phyloP scores from a whole-genome alignment of 2,329 filamentous ascomycete species.

The Hymenoscyphus albidus region DNA sequence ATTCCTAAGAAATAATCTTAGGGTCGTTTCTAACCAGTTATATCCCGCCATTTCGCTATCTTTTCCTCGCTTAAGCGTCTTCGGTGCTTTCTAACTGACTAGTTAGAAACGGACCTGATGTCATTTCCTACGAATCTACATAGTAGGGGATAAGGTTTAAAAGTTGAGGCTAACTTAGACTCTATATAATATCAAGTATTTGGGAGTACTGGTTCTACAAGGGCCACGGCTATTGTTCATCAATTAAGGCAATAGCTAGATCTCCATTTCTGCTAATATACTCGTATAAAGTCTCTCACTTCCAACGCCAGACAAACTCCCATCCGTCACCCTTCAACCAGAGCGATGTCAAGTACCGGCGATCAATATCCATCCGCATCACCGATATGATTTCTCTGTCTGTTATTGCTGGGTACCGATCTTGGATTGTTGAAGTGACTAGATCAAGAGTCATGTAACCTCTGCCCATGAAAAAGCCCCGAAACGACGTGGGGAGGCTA shows the following conservation, averaged over 20 bases:
- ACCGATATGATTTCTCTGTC: constrained; percentile 1
- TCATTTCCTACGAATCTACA: too few species aligned
- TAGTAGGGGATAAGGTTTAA: too few species aligned
- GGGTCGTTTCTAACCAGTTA: too few species aligned
- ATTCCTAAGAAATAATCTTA: too few species aligned
- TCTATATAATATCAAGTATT: too few species aligned
- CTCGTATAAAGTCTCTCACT: background rate
- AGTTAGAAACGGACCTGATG: too few species aligned
- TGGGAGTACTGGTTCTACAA: too few species aligned
- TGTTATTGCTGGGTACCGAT: background rate
- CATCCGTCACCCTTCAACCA: background rate
- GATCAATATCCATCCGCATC: constrained; percentile 1
- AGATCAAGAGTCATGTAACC: background rate
- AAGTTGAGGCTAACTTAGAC: too few species aligned
- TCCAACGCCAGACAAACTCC: constrained; percentile 3
- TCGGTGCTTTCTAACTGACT: too few species aligned
- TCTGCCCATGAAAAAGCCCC: background rate
- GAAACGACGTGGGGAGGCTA: background rate
- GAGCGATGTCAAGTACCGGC: background rate
- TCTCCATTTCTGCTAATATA: background rate
- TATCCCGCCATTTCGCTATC: too few species aligned
- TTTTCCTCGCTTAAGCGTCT: too few species aligned
- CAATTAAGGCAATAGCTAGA: background rate
- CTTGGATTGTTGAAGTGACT: background rate
- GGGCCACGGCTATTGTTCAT: too few species aligned